These are phyloP conservation scores for Yamadazyma phyllophila DNA, from an alignment of 805 yeast genomes.

Conservation along the genomic window DNA sequence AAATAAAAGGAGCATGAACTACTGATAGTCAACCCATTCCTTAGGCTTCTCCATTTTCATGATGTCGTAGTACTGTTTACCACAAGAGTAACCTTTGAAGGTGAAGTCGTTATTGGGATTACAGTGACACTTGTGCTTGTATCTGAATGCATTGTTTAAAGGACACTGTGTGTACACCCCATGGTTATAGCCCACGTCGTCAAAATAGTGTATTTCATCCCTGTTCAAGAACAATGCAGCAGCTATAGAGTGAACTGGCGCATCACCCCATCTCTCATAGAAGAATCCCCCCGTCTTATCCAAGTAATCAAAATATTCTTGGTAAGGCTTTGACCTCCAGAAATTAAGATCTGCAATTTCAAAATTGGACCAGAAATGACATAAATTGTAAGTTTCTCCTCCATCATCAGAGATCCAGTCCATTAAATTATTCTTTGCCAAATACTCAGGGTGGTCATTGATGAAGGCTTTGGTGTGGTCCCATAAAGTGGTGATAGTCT, in stretches of 20 bases:
- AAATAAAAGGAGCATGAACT: neutral
- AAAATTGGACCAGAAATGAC: slow-evolving; percentile 92
- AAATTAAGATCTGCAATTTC: slow-evolving; percentile 74
- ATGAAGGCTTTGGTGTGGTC: slow-evolving; percentile 67
- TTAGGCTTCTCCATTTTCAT: slow-evolving; percentile 28
- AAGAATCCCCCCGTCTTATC: slow-evolving; percentile 89
- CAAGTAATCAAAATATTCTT: slow-evolving; percentile 65
- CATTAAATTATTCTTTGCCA: slow-evolving; percentile 64
- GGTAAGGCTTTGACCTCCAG: slow-evolving; percentile 73
- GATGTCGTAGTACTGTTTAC: slow-evolving; percentile 30
- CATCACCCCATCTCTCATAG: slow-evolving; percentile 94
- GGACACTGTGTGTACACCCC: slow-evolving; percentile 84
- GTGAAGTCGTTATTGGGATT: slow-evolving; percentile 47
- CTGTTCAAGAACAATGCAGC: slow-evolving; percentile 74
- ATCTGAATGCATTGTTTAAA: slow-evolving; percentile 54
- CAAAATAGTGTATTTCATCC: slow-evolving; percentile 72
- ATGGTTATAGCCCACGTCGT: slow-evolving; percentile 82
- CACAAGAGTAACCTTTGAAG: slow-evolving; percentile 23
- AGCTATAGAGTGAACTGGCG: slow-evolving; percentile 88
- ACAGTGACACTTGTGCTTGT: slow-evolving; percentile 67
- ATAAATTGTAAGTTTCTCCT: slow-evolving; percentile 70
- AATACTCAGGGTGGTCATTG: slow-evolving; percentile 54
- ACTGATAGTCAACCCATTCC: slow-evolving; percentile 27
- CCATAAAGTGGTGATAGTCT: slow-evolving; percentile 88
- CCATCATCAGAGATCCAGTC: slow-evolving; percentile 68